Evolutionary conservation across 2,329 filamentous ascomycete genomes (phyloP), one percentile per base, ranked within the genome.

Genomic region (Neofusicoccum parvum): DNA sequence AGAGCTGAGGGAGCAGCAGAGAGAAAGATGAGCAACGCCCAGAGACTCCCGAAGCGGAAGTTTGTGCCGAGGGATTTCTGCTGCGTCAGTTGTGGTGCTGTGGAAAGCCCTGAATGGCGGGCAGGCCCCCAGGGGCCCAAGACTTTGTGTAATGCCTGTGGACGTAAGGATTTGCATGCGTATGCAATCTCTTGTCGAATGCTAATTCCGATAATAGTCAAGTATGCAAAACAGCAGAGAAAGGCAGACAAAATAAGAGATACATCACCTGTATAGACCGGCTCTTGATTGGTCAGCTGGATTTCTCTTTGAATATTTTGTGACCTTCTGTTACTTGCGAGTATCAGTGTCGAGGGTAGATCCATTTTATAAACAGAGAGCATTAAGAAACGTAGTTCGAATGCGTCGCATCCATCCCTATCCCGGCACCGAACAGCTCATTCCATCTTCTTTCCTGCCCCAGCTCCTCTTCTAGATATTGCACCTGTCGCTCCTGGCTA

Each of bases 121-220:
- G 97, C 97, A 77, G 94, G 94, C 0, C 94, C 94, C 0, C 92
- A 87, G 68, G 94, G 94, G 2, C 94, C 94, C 1, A 97, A 98
- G 78, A 97, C 94, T 10, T 81, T 98, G 12, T 98, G 94, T 79
- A 98, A 98, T 80, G 94, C 94, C 7, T 98, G 94, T 75, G 94
- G 94, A 88, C 91, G 86, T 86, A 72, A 79, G 83, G 34, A 6
- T 11, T 34, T 17, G n/a, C 34, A 17, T 46, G 20, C 46, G 39
- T 23, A 10, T 20, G 23, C 46, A 15, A 4, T 32, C 17, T 27
- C 17, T 15, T 10, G 39, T 36, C 23, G n/a, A 23, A 10, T n/a
- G 54, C 54, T 59, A 59, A 59, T 46, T 10, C 17, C 10, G 7
- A n/a, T 46, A 17, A 17, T 46, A 59, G 54, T 59, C 5, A 59